phyloP scores from a whole-genome alignment of 352 stramenopile species.

The Phytophthora cactorum region DNA sequence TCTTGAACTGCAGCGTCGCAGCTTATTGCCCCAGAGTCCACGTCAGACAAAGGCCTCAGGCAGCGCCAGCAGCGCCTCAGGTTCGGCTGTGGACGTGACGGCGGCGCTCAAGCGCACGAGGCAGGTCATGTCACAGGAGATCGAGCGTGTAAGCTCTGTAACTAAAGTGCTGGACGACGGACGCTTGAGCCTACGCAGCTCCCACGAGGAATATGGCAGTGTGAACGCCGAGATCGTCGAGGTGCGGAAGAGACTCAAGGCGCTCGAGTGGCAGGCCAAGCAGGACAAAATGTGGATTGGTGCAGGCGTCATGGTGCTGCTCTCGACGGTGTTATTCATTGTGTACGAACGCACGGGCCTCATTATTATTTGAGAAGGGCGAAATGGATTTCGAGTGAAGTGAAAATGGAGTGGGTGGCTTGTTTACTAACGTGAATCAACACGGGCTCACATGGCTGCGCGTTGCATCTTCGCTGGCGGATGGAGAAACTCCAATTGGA shows the following conservation, averaged over 20 bases:
- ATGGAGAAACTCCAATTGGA: neutral
- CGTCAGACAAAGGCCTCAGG: conserved; percentile 10
- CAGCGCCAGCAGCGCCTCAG: conserved; percentile 15
- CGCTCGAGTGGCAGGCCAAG: conserved; percentile 72
- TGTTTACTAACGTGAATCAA: neutral
- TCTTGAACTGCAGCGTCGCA: conserved; percentile 55
- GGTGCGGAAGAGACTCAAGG: conserved; percentile 68
- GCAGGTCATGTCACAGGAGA: conserved; percentile 75
- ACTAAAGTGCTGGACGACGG: conserved; percentile 75
- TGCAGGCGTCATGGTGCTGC: conserved; percentile 62
- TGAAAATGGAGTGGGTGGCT: neutral
- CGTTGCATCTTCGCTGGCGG: too few relatives aligned
- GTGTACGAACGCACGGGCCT: conserved; percentile 79
- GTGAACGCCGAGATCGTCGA: conserved; percentile 63
- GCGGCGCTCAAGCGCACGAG: conserved; percentile 69
- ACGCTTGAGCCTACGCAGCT: conserved; percentile 59
- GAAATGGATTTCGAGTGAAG: neutral
- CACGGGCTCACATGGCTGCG: too few relatives aligned
- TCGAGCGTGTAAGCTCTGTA: conserved; percentile 70
- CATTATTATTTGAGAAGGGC: conserved; percentile 55
- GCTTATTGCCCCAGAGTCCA: conserved; percentile 44
- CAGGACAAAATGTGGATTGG: conserved; percentile 85
- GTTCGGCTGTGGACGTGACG: conserved; percentile 64
- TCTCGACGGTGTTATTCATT: conserved; percentile 75
- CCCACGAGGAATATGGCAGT: conserved; percentile 63